phyloP scores from a whole-genome alignment of 495 filamentous ascomycete genomes.

The Aspergillus conjunctus region DNA sequence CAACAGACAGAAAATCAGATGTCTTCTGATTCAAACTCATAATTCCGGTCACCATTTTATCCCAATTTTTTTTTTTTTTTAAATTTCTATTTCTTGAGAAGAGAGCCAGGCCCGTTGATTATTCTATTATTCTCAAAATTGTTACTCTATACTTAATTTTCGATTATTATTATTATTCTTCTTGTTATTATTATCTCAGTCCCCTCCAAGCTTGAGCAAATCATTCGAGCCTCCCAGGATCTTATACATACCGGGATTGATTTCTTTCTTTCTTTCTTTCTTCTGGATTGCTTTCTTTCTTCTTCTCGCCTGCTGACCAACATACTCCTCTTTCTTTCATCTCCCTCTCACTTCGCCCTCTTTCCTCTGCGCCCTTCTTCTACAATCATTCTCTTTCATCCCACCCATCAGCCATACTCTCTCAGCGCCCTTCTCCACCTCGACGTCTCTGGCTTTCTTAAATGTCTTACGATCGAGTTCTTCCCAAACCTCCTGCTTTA shows the following conservation, averaged over 20 bases:
- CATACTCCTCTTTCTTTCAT: conserved; percentile 18
- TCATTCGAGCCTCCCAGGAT: conserved; percentile 1
- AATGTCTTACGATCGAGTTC: conserved; percentile 62
- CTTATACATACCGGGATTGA: conserved; percentile 16
- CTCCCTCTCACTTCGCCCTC: conserved; percentile 8
- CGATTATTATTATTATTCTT: background rate
- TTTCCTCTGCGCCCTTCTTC: conserved; percentile 21
- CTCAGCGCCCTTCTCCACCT: conserved; percentile 9
- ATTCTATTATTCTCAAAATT: background rate
- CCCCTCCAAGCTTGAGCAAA: conserved; percentile 13
- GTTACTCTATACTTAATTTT: no score
- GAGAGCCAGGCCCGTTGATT: background rate
- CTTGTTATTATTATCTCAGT: background rate
- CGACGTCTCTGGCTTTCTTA: conserved; percentile 31
- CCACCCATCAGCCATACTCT: conserved; percentile 24
- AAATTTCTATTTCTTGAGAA: background rate
- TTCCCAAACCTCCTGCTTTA: conserved; percentile 52
- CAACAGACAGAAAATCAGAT: conserved; percentile 13
- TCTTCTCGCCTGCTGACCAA: conserved; percentile 7
- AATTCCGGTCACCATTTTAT: no score
- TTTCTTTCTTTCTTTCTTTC: conserved; percentile 19
- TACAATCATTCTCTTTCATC: conserved; percentile 24
- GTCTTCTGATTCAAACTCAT: conserved; percentile 8
- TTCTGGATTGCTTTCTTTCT: conserved; percentile 21
- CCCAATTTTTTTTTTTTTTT: conserved; percentile 1